A percentile compares a stretch with the other conserved stretches of the same genome.
These are phyloP conservation scores for Gillenia trifoliata DNA, from an alignment of 306 rosid species.

Conservation along the genomic window DNA sequence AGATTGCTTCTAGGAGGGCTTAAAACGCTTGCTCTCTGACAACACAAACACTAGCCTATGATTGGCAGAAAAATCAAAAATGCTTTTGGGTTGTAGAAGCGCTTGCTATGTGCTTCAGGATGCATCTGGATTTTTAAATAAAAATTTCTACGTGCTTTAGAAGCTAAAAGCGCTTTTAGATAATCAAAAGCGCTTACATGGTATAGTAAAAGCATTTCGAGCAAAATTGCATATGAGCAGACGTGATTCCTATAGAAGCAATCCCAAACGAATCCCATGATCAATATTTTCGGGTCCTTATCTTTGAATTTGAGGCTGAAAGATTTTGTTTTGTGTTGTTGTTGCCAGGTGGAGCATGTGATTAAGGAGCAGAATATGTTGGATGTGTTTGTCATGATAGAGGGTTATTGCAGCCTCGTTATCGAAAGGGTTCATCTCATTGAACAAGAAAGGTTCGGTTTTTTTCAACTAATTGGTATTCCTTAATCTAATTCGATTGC, in stretches of 20 bases:
- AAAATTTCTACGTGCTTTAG: too few species aligned
- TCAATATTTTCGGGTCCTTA: neutral
- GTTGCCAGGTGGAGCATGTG: conserved; percentile 66
- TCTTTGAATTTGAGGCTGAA: neutral
- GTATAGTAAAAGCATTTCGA: too few species aligned
- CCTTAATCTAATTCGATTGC: neutral
- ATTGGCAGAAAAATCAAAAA: too few species aligned
- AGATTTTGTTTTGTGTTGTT: neutral
- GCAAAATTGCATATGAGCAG: too few species aligned
- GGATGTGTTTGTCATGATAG: conserved; percentile 65
- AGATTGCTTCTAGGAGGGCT: too few species aligned
- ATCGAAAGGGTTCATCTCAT: conserved; percentile 72
- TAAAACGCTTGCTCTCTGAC: too few species aligned
- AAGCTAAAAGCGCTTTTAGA: neutral
- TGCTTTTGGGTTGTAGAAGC: too few species aligned
- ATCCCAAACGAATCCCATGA: too few species aligned
- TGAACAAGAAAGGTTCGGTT: conserved; percentile 65
- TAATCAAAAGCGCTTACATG: too few species aligned
- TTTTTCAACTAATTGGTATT: neutral
- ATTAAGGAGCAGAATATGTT: conserved; percentile 78
- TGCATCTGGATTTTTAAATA: neutral
- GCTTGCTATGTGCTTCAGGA: too few species aligned
- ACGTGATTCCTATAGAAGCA: too few species aligned
- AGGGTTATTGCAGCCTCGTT: conserved; percentile 60
- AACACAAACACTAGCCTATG: too few species aligned